These are phyloP conservation scores for Melampsora larici-populina DNA, from an alignment of 1,284 basidiomycete species.

Conservation along the genomic window DNA sequence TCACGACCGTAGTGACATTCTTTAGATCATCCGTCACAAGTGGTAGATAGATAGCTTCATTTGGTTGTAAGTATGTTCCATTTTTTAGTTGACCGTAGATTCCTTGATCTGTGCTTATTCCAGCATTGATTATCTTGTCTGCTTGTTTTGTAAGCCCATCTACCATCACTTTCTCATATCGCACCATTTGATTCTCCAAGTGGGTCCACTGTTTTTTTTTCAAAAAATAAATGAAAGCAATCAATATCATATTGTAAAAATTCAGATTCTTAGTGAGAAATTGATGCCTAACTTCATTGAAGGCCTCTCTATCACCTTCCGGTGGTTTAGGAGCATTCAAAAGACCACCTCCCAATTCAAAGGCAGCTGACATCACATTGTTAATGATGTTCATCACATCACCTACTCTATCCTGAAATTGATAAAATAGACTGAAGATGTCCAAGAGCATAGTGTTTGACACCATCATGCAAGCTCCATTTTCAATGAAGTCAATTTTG, in stretches of 20 bases:
- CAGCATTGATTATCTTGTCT: slow-evolving; percentile 7
- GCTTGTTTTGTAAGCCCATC: slow-evolving; percentile 21
- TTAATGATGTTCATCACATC: slow-evolving; percentile 39
- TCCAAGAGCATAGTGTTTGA: slow-evolving; percentile 40
- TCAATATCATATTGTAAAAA: not conserved
- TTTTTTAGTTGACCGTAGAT: slow-evolving; percentile 42
- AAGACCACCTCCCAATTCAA: slow-evolving; percentile 30
- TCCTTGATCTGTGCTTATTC: slow-evolving; percentile 42
- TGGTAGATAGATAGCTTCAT: slow-evolving; percentile 30
- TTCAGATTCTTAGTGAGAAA: not conserved
- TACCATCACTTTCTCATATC: slow-evolving; percentile 38
- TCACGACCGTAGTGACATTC: slow-evolving; percentile 35
- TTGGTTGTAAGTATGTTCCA: slow-evolving; percentile 34
- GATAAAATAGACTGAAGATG: slow-evolving; percentile 30
- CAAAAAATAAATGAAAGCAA: not conserved
- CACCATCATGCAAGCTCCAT: slow-evolving; percentile 41
- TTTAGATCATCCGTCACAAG: slow-evolving; percentile 40
- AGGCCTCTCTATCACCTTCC: slow-evolving; percentile 33
- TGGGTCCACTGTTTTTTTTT: slow-evolving; percentile 37
- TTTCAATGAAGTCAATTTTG: slow-evolving; percentile 32
- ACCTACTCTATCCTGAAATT: slow-evolving; percentile 31
- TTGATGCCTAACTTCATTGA: slow-evolving; percentile 16
- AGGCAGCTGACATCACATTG: slow-evolving; percentile 30
- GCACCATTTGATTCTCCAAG: slow-evolving; percentile 35
- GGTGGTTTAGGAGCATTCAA: slow-evolving; percentile 14